Evolutionary conservation across 192 early-diverging fungal species (phyloP).

Genomic region (Coemansia sp.): DNA sequence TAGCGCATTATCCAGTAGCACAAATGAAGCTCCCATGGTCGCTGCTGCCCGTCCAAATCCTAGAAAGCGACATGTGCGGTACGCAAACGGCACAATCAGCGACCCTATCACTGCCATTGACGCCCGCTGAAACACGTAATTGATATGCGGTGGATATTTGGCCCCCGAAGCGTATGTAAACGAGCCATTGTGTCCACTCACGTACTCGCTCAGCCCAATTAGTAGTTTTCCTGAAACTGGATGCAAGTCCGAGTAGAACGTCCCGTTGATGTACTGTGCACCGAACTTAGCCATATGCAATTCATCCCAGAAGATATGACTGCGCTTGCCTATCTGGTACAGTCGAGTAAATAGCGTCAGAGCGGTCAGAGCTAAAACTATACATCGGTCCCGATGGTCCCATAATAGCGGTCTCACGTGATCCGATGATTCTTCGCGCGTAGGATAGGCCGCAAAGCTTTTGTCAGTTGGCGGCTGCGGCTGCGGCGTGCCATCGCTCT

Average conservation of each 20-base stretch:
- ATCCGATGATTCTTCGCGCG: background rate
- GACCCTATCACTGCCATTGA: conserved; percentile 62
- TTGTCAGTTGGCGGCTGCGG: background rate
- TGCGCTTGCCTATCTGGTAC: conserved; percentile 58
- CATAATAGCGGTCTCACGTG: background rate
- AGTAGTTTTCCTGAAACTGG: conserved; percentile 89
- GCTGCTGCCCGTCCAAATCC: conserved; percentile 50
- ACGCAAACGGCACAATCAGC: conserved; percentile 64
- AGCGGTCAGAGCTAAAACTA: conserved; percentile 15
- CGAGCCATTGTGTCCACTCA: conserved; percentile 66
- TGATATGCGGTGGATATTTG: conserved; percentile 58
- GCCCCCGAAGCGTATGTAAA: conserved; percentile 64
- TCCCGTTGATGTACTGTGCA: conserved; percentile 85
- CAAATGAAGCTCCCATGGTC: conserved; percentile 61
- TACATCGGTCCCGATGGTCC: background rate
- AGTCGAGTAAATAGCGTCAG: conserved; percentile 40
- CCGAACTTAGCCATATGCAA: conserved; percentile 98
- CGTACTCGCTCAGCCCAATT: conserved; percentile 59
- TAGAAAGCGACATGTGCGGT: conserved; percentile 62
- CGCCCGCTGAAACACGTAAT: conserved; percentile 64
- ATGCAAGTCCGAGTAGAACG: conserved; percentile 97
- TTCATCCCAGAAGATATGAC: conserved; percentile 79
- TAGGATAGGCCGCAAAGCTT: background rate
- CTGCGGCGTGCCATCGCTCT: too few relatives aligned
- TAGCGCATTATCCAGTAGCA: conserved; percentile 65